Evolutionary conservation across 805 yeast genomes (phyloP), one percentile per base, ranked within the genome.

Genomic region (Metschnikowia gruessii): DNA sequence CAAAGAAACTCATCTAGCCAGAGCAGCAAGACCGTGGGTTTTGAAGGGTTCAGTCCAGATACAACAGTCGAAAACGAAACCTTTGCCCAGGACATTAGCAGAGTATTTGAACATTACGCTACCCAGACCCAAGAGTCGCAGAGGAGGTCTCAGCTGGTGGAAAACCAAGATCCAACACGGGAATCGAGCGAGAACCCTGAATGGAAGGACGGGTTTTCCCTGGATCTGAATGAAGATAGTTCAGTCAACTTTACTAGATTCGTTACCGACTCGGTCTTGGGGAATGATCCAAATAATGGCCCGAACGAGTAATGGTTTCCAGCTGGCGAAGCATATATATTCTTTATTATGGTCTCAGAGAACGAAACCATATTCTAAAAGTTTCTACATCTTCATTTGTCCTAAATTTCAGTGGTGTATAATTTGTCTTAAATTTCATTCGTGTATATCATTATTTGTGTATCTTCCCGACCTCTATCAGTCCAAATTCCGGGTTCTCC

Each of bases 1-100:
- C 42, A 37, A 26, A 16, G 31, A 10, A 33, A 37, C 12, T 33
- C 30, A 10, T 31, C 15, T 9, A 24, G 37, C 21, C 46, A 32
- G 15, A 37, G 15, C 18, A 11, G 7, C 7, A 37, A 17, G 21
- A 26, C 12, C 2, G 29, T 6, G 8, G 7, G 32, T 6, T 49
- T 49, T 30, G 40, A 40, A n/a, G 47, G 42, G 5, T 51, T 51
- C 37, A 51, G 54, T 17, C 50, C 50, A 5, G 52, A 51, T 21
- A 36, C 54, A 8, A 45, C 54, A 6, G 34, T 36, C 19, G 53
- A 49, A 12, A 43, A 32, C n/a, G 45, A 41, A 17, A 29, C 37
- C 4, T 37, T 39, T 21, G 48, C 37, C n/a, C 34, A 18, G 3
- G 49, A 49, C 13, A 38, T 51, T 16, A 51, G 54, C 30, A 42